Conservation (phyloP, 2,329 filamentous ascomycete species). For the Emmonsiellopsis sp. region DNA sequence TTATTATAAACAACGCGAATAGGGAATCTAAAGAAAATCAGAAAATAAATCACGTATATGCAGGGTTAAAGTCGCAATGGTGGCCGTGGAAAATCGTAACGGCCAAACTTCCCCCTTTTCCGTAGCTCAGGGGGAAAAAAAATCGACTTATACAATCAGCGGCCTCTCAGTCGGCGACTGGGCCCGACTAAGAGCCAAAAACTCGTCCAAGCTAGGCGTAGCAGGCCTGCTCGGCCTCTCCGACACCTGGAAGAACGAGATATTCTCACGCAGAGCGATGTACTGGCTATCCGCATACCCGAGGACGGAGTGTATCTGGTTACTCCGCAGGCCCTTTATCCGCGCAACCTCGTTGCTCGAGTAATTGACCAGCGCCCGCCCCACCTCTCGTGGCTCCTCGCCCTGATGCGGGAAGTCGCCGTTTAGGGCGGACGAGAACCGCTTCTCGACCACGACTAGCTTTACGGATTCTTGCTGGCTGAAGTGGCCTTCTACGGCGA, state of each 20-base stretch:
- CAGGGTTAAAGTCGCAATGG: neutral
- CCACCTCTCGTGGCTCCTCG: constrained; percentile 58
- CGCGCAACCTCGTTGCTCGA: constrained; percentile 71
- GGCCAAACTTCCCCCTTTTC: neutral
- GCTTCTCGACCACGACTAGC: constrained; percentile 65
- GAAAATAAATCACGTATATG: too few species aligned
- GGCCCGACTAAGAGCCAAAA: constrained; percentile 9
- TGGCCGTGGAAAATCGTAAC: neutral
- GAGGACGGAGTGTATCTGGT: constrained; percentile 67
- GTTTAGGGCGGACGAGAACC: constrained; percentile 26
- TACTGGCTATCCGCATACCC: constrained; percentile 95
- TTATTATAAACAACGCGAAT: too few species aligned
- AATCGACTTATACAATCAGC: neutral
- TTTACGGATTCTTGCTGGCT: constrained; percentile 87
- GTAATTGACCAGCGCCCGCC: constrained; percentile 86
- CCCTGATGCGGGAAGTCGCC: constrained; percentile 29
- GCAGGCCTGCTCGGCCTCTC: constrained; percentile 13
- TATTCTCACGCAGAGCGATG: constrained; percentile 77
- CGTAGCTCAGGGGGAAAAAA: neutral
- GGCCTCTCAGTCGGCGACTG: constrained; percentile 1
- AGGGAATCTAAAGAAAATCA: too few species aligned
- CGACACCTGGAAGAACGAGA: constrained; percentile 55
- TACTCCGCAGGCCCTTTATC: constrained; percentile 77
- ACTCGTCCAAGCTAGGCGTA: constrained; percentile 18
- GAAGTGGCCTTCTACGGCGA: constrained; percentile 81